phyloP scores from a whole-genome alignment of 768 basidiomycete genomes.

The Auricularia sp. region DNA sequence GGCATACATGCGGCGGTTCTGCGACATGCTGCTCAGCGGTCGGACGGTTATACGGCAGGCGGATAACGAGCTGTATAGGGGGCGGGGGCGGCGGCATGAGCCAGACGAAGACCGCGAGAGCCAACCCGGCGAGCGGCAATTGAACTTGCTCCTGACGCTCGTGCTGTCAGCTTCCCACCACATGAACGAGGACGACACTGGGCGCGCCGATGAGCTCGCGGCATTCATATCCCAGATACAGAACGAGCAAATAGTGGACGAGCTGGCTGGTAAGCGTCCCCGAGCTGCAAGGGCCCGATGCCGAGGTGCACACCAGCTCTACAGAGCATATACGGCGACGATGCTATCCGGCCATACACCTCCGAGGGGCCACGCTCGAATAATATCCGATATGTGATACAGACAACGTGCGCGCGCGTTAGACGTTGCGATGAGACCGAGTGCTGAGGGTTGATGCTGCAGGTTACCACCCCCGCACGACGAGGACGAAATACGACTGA shows the following conservation, averaged over 20 bases:
- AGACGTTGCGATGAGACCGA: background rate
- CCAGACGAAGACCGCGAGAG: background rate
- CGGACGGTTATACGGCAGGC: conserved; percentile 70
- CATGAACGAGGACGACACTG: background rate
- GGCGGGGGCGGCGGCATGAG: conserved; percentile 13
- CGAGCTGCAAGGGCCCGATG: background rate
- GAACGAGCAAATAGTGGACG: conserved; percentile 31
- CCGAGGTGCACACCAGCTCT: conserved; percentile 36
- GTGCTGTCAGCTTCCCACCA: background rate
- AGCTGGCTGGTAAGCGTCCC: conserved; percentile 32
- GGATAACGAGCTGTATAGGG: conserved; percentile 61
- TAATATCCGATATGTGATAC: conserved; percentile 54
- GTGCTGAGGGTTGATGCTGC: background rate
- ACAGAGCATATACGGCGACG: conserved; percentile 75
- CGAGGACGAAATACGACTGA: conserved; percentile 21
- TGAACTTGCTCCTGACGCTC: background rate
- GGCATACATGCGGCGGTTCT: conserved; percentile 64
- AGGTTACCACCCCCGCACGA: conserved; percentile 43
- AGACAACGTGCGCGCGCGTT: conserved; percentile 45
- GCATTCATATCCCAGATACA: conserved; percentile 20
- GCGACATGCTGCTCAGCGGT: conserved; percentile 40
- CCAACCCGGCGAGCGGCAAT: background rate
- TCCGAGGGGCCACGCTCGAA: conserved; percentile 13
- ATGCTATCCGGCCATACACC: conserved; percentile 44
- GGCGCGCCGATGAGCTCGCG: conserved; percentile 13